phyloP scores from a whole-genome alignment of 257 asterid species.

The Forsythia suspensa region DNA sequence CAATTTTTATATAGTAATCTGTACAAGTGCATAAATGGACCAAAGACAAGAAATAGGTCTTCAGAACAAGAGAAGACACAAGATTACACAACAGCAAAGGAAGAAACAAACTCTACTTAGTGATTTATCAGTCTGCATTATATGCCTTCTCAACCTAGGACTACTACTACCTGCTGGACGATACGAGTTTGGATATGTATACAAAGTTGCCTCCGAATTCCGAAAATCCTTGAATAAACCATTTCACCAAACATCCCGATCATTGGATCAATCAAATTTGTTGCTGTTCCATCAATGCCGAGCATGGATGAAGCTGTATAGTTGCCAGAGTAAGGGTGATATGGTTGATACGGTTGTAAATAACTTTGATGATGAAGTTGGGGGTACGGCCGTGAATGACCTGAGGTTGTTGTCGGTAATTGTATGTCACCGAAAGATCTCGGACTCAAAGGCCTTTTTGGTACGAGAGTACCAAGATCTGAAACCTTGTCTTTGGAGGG shows the following conservation, averaged over 20 bases:
- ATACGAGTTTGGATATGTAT: conserved; percentile 54
- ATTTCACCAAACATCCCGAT: conserved; percentile 64
- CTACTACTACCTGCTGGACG: conserved; percentile 33
- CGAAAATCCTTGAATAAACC: conserved; percentile 55
- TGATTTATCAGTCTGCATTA: conserved; percentile 53
- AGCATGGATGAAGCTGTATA: conserved; percentile 23
- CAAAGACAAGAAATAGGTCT: not conserved
- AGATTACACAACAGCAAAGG: conserved; percentile 57
- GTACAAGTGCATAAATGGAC: conserved; percentile 14
- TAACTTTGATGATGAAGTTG: conserved; percentile 33
- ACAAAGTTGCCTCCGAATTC: conserved; percentile 42
- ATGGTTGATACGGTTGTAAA: conserved; percentile 23
- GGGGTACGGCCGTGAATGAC: conserved; percentile 19
- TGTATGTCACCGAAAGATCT: conserved; percentile 22
- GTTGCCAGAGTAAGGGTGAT: conserved; percentile 3
- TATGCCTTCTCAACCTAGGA: conserved; percentile 55
- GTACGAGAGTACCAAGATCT: conserved; percentile 36
- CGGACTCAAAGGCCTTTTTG: conserved; percentile 62
- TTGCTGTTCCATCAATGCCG: conserved; percentile 18
- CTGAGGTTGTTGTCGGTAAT: conserved; percentile 18
- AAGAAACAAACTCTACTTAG: conserved; percentile 60
- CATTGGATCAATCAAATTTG: conserved; percentile 44
- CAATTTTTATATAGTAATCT: not conserved
- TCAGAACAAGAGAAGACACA: conserved; percentile 62
- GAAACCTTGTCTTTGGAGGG: conserved; percentile 34